Evolutionary conservation across 768 basidiomycete genomes (phyloP).

Genomic region (Lactifluus pinguis): DNA sequence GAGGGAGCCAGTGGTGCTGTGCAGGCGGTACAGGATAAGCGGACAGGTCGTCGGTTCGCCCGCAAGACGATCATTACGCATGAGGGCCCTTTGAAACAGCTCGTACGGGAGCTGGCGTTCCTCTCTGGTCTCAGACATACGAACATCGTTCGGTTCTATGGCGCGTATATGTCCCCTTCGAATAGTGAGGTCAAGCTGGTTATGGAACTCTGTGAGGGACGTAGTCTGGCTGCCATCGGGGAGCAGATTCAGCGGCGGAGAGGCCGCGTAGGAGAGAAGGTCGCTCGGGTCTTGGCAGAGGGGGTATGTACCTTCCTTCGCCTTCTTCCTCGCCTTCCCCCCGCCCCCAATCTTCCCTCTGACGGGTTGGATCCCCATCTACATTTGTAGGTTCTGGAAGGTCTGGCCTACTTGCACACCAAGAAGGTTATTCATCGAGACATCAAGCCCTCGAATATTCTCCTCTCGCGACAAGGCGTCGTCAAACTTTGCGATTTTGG

Average conservation of each 20-base stretch:
- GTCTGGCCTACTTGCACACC: constrained; percentile 79
- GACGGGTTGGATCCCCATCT: no score
- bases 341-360: neutral
- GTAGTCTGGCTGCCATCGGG: constrained; percentile 76
- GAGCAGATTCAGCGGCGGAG: constrained; percentile 64
- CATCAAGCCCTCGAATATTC: constrained; percentile 82
- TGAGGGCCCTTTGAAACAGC: constrained; percentile 78
- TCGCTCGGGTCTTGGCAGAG: constrained; percentile 79
- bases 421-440: constrained; percentile 86
- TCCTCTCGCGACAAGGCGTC: constrained; percentile 75
- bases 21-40: constrained; percentile 74
- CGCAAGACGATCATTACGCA: constrained; percentile 84
- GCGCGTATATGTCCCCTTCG: constrained; percentile 73
- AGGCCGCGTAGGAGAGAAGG: constrained; percentile 67
- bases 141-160: constrained; percentile 82
- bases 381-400: constrained; percentile 53
- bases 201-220: constrained; percentile 78
- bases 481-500: constrained; percentile 90
- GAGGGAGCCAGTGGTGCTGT: constrained; percentile 91
- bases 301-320: constrained; percentile 44
- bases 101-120: constrained; percentile 79
- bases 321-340: neutral
- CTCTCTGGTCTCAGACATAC: constrained; percentile 67
- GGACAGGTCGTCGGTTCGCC: constrained; percentile 70
- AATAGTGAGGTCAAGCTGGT: constrained; percentile 83